These are phyloP conservation scores for Litsea cubeba DNA, from an alignment of 164 flowering plant species.

Conservation along the genomic window DNA sequence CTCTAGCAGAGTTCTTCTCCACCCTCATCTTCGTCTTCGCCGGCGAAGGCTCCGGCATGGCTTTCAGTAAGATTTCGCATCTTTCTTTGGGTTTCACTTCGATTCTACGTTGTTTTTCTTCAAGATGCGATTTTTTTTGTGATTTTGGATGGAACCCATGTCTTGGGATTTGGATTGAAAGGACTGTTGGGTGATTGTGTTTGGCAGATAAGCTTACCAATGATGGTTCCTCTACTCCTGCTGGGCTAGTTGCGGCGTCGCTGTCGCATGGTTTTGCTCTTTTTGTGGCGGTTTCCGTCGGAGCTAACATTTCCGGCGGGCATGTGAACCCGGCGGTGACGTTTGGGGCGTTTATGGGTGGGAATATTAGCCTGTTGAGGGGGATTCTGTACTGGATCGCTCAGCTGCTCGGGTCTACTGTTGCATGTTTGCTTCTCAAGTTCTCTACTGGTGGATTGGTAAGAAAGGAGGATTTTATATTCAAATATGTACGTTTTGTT, in stretches of 20 bases:
- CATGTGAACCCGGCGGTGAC: conserved; percentile 54
- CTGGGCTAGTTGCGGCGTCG: conserved; percentile 58
- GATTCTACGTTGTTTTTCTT: not conserved
- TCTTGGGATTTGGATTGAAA: not conserved
- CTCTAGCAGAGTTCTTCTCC: conserved; percentile 64
- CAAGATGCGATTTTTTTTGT: not conserved
- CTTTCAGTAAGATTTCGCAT: conserved; percentile 27
- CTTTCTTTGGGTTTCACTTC: not conserved
- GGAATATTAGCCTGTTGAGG: conserved; percentile 35
- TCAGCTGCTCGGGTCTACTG: conserved; percentile 38
- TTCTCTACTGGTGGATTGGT: conserved; percentile 45
- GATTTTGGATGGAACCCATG: not conserved
- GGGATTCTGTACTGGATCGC: conserved; percentile 44
- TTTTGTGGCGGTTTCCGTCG: conserved; percentile 46
- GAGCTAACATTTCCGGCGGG: conserved; percentile 51
- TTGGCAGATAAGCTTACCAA: conserved; percentile 33
- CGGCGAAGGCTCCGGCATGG: conserved; percentile 76
- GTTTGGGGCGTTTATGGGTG: conserved; percentile 47
- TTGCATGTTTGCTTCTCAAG: conserved; percentile 41
- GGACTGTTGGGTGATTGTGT: not conserved
- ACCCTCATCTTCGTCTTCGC: conserved; percentile 56
- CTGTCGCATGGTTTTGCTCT: conserved; percentile 50
- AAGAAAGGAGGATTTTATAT: not conserved
- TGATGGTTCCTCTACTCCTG: conserved; percentile 33
- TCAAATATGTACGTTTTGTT: not conserved